Conservation (phyloP, 306 rosid species). For the Fragaria iinumae region DNA sequence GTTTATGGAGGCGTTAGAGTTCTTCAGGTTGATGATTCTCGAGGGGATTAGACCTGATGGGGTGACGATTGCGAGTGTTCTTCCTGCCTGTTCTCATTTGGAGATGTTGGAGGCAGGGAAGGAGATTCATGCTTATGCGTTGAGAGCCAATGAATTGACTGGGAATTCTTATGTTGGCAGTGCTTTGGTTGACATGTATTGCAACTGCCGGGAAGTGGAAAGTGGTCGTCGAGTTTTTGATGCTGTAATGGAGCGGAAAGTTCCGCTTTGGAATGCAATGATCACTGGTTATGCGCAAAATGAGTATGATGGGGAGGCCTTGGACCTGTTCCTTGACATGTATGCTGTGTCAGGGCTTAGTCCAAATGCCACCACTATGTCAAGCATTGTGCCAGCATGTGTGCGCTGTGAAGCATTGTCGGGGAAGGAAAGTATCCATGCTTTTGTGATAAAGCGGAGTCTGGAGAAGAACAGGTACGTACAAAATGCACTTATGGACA, state of each 20-base stretch:
- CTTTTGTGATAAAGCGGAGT: conserved; percentile 58
- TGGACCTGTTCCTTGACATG: conserved; percentile 65
- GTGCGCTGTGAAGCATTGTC: conserved; percentile 43
- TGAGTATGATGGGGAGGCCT: conserved; percentile 58
- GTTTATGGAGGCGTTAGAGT: conserved; percentile 56
- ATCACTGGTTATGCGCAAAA: conserved; percentile 68
- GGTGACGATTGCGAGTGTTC: conserved; percentile 68
- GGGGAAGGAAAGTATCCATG: conserved; percentile 62
- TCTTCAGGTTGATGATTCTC: conserved; percentile 44
- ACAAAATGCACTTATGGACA: conserved; percentile 80
- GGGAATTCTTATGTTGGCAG: conserved; percentile 68
- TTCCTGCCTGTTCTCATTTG: conserved; percentile 82
- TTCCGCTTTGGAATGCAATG: conserved; percentile 81
- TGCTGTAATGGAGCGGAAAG: conserved; percentile 32
- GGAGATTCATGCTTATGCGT: conserved; percentile 65
- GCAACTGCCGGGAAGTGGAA: conserved; percentile 57
- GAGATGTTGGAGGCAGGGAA: conserved; percentile 61
- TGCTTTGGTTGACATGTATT: conserved; percentile 87
- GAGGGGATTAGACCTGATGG: conserved; percentile 65
- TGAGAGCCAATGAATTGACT: conserved; percentile 44
- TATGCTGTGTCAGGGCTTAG: conserved; percentile 27
- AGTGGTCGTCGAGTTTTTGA: conserved; percentile 62
- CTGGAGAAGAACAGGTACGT: conserved; percentile 59
- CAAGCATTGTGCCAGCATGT: conserved; percentile 74
- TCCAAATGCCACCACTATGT: conserved; percentile 67